phyloP scores from a whole-genome alignment of 2,329 filamentous ascomycete species.

The Xylaria sp. region DNA sequence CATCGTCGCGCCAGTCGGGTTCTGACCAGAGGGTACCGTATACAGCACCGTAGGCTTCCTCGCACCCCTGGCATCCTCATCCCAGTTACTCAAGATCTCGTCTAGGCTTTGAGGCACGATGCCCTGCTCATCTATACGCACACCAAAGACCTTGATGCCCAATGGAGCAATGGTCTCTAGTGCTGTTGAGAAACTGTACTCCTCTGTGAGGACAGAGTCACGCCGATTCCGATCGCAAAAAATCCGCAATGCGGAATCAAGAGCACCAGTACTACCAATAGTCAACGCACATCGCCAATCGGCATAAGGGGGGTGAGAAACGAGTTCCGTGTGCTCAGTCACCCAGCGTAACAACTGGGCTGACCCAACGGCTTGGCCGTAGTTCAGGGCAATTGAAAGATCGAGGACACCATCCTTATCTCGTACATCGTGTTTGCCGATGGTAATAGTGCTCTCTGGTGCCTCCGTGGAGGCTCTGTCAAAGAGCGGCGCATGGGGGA shows the following conservation, averaged over 20 bases:
- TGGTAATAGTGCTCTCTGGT: slow-evolving; percentile 55
- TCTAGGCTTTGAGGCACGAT: slow-evolving; percentile 59
- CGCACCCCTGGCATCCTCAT: slow-evolving; percentile 48
- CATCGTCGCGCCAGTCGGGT: slow-evolving; percentile 88
- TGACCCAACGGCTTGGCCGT: slow-evolving; percentile 84
- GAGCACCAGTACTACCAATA: slow-evolving; percentile 82
- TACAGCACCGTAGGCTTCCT: slow-evolving; percentile 62
- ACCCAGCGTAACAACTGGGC: slow-evolving; percentile 89
- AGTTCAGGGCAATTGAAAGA: slow-evolving; percentile 88
- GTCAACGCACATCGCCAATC: slow-evolving; percentile 89
- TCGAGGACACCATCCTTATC: slow-evolving; percentile 60
- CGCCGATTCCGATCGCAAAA: slow-evolving; percentile 71
- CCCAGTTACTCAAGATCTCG: slow-evolving; percentile 56
- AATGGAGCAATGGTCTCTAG: slow-evolving; percentile 63
- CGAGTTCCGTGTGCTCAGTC: slow-evolving; percentile 93
- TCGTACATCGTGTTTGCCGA: slow-evolving; percentile 82
- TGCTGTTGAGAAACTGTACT: slow-evolving; percentile 85
- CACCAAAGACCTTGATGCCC: slow-evolving; percentile 57
- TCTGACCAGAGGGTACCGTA: slow-evolving; percentile 78
- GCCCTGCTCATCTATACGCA: slow-evolving; percentile 59
- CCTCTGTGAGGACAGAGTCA: slow-evolving; percentile 83
- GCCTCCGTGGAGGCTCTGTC: slow-evolving; percentile 6
- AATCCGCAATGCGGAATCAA: slow-evolving; percentile 85
- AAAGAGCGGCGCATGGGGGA: slow-evolving; percentile 18
- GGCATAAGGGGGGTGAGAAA: slow-evolving; percentile 83